Evolutionary conservation across 768 basidiomycete genomes (phyloP).

Genomic region (Cystofilobasidium bisporidii): DNA sequence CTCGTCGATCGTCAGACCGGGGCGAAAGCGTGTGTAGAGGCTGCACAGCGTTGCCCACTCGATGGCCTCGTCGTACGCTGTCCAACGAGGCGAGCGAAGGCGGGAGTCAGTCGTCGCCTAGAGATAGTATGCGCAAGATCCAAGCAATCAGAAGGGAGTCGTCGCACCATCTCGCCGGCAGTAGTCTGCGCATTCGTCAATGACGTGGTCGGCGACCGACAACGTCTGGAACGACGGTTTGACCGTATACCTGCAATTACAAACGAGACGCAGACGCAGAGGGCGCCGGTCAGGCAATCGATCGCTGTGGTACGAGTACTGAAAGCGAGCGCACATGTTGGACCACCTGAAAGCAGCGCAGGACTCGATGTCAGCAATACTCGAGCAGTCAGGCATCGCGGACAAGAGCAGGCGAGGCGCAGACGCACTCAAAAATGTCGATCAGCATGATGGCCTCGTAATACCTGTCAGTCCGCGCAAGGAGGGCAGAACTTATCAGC

Average conservation of each 20-base stretch:
- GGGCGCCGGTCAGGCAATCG: too few species aligned
- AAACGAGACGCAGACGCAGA: neutral
- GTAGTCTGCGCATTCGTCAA: slow-evolving; percentile 84
- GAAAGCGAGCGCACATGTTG: slow-evolving; percentile 11
- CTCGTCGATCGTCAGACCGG: slow-evolving; percentile 69
- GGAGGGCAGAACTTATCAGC: neutral
- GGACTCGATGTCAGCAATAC: neutral
- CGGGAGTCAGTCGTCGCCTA: neutral
- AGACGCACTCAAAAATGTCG: slow-evolving; percentile 73
- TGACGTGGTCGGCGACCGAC: slow-evolving; percentile 71
- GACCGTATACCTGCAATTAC: slow-evolving; percentile 65
- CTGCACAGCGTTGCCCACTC: slow-evolving; percentile 72
- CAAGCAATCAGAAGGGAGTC: neutral
- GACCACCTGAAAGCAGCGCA: slow-evolving; percentile 12
- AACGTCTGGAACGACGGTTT: slow-evolving; percentile 79
- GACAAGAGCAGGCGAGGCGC: too few species aligned
- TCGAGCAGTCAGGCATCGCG: too few species aligned
- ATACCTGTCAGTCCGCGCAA: too few species aligned
- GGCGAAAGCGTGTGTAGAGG: slow-evolving; percentile 74
- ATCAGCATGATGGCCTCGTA: slow-evolving; percentile 95
- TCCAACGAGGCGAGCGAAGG: neutral
- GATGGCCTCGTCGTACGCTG: slow-evolving; percentile 46
- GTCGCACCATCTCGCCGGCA: slow-evolving; percentile 63
- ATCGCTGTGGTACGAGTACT: too few species aligned
- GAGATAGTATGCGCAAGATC: too few species aligned